Conservation (phyloP, 495 filamentous ascomycete genomes). For the Neurospora sp. region DNA sequence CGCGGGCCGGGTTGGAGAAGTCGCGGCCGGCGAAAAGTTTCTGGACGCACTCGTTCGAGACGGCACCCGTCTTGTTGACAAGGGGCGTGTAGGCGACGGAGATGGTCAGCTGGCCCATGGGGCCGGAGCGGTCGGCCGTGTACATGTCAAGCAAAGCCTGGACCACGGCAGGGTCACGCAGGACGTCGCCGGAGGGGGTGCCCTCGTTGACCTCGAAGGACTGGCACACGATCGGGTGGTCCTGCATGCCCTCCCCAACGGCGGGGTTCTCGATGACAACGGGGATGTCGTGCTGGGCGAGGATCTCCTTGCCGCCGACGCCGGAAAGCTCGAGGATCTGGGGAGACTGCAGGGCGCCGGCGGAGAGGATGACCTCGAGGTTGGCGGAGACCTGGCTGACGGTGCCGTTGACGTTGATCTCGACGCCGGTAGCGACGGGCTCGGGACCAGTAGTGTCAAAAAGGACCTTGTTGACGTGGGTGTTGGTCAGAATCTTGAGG, state of each 20-base stretch:
- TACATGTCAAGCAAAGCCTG: slow-evolving; percentile 29
- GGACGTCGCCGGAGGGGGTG: slow-evolving; percentile 30
- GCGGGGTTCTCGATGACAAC: slow-evolving; percentile 63
- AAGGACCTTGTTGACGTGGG: slow-evolving; percentile 35
- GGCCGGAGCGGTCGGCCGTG: slow-evolving; percentile 18
- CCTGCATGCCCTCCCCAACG: slow-evolving; percentile 60
- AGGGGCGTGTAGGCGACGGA: slow-evolving; percentile 34
- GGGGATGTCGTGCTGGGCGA: slow-evolving; percentile 53
- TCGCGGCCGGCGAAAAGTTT: slow-evolving; percentile 16
- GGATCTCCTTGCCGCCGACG: slow-evolving; percentile 58
- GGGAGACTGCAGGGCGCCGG: slow-evolving; percentile 49
- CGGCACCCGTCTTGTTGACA: slow-evolving; percentile 25
- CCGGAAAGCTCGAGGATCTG: slow-evolving; percentile 64
- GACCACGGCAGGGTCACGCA: slow-evolving; percentile 31
- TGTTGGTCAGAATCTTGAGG: slow-evolving; percentile 36
- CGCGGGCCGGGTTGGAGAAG: not conserved
- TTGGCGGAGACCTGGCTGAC: slow-evolving; percentile 17
- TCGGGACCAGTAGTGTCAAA: slow-evolving; percentile 9
- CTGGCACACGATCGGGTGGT: slow-evolving; percentile 33
- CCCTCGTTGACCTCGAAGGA: slow-evolving; percentile 34
- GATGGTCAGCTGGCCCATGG: slow-evolving; percentile 31
- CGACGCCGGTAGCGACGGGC: slow-evolving; percentile 25
- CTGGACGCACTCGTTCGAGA: slow-evolving; percentile 18
- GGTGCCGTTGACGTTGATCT: slow-evolving; percentile 23
- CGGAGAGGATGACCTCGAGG: slow-evolving; percentile 48